Evolutionary conservation across 305 asterid genomes (phyloP), one percentile per base, ranked within the genome.

Genomic region (Caryopteris hybrid): DNA sequence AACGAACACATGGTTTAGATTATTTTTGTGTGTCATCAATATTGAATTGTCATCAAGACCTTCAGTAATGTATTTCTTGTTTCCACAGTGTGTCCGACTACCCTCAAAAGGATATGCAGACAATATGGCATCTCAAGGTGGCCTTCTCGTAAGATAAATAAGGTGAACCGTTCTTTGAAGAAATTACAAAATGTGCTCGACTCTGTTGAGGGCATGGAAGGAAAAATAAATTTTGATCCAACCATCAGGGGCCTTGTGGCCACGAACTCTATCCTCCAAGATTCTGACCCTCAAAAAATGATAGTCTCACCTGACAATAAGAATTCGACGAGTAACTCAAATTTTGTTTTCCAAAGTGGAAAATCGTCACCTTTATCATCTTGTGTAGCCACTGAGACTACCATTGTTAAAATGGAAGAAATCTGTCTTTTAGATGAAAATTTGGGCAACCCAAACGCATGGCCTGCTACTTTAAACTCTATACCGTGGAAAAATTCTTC

Each of bases 61-160:
- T 12, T 39, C 17, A 53, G 14, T 42, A 57, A 2, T 56, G 11
- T 41, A 38, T 76, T 48, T 52, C 17, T 70, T 71, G 57, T 61
- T 68, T 71, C 66, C 55, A 85, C 70, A 65, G 97, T 90, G 73
- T 90, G 94, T 66, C 96, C 96, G 1, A 88, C 96, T 13, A 86
- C 94, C n/a, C 82, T 90, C 21, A 90, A 90, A 80, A 81, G 97
- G 78, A 88, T 88, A 74, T 88, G 97, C 70, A 78, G 96, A 70
- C 85, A 83, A 58, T 88, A 90, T 69, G 96, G 92, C 69, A 90
- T 90, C 75, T 71, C 81, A 29, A 84, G 92, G 69, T 90, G 97
- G 97, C 97, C 97, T 66, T 90, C 94, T 43, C 89, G 90, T 59
- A 90, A 88, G 80, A 88, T 90, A 72, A 86, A 86, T 58, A 90